Conservation (phyloP, 306 rosid genomes). For the Casuarina glauca region DNA sequence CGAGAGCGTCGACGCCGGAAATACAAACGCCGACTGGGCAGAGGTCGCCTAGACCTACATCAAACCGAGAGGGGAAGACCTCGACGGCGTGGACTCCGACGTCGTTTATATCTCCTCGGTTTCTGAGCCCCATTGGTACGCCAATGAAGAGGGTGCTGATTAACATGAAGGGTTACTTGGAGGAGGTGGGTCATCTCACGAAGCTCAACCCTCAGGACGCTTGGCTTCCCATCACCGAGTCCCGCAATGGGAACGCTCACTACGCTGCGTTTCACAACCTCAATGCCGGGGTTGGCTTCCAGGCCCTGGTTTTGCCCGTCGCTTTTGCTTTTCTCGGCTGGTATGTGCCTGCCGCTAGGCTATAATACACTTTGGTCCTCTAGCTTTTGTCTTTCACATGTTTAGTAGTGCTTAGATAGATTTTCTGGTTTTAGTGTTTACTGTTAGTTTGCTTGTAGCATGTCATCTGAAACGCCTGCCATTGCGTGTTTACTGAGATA, state of each 20-base stretch:
- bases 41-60: slow-evolving; percentile 78
- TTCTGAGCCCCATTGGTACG: slow-evolving; percentile 93
- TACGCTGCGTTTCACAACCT: slow-evolving; percentile 98
- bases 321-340: slow-evolving; percentile 98
- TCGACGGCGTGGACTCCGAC: slow-evolving; percentile 97
- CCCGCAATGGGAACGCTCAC: slow-evolving; percentile 96
- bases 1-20: slow-evolving; percentile 93
- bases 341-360: slow-evolving; percentile 32
- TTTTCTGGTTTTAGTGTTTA: neutral
- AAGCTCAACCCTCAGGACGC: slow-evolving; percentile 98
- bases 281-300: slow-evolving; percentile 97
- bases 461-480: neutral
- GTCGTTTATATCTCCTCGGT: slow-evolving; percentile 95
- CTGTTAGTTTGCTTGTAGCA: neutral
- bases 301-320: slow-evolving; percentile 87
- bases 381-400: neutral
- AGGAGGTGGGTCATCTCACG: slow-evolving; percentile 93
- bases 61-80: slow-evolving; percentile 74
- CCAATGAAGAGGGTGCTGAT: slow-evolving; percentile 94
- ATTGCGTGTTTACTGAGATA: neutral
- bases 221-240: slow-evolving; percentile 99
- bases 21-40: slow-evolving; percentile 83
- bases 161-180: slow-evolving; percentile 95
- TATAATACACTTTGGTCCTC: no score
- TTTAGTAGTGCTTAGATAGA: neutral